Evolutionary conservation across 2,329 filamentous ascomycete genomes (phyloP), one percentile per base, ranked within the genome.

Genomic region (Leptographium flavum): DNA sequence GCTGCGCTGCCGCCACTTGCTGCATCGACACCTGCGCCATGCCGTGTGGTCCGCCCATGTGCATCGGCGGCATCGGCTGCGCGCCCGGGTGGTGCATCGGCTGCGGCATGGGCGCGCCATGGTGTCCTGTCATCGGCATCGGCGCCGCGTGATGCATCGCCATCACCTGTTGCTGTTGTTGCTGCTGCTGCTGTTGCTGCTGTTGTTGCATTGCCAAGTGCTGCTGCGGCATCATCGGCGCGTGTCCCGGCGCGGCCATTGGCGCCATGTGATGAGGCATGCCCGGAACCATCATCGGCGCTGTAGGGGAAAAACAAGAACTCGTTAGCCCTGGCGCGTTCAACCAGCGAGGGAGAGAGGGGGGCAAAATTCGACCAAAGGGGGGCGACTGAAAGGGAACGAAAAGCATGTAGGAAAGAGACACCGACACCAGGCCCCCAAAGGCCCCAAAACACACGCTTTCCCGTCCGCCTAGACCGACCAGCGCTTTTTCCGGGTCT

Each of bases 261-360:
- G 48, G 42, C 21, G 45, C 43, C 45, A 49, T 39, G 36, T 45
- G 47, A 33, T 48, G 49, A 37, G 44, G 45, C 42, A 47, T 39
- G 35, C 47, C 47, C 27, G 47, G 45, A 33, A 45, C 49, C 45
- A 51, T 51, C 43, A 49, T 49, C 5, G 49, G 47, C 37, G 31
- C 37, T 46, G 41, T 13, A 30, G 38, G 27, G 17, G 28, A 32
- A 28, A 7, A 21, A 23, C 17, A 22, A 37, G 14, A 21, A 31
- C 37, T 7, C 9, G 28, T 45, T 45, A 45, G 43, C 38, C 21
- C 13, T n/a, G 25, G 6, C 27, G 27, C 27, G 27, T 28, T 28
- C 27, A n/a, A n/a, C n/a, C n/a, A n/a, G n/a, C n/a, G n/a, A n/a
- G n/a, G 41, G 27, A 31, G 5, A 17, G 22, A 33, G 28, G 14